phyloP scores from a whole-genome alignment of 2,329 filamentous ascomycete genomes.

The Mycosphaerella sp. region DNA sequence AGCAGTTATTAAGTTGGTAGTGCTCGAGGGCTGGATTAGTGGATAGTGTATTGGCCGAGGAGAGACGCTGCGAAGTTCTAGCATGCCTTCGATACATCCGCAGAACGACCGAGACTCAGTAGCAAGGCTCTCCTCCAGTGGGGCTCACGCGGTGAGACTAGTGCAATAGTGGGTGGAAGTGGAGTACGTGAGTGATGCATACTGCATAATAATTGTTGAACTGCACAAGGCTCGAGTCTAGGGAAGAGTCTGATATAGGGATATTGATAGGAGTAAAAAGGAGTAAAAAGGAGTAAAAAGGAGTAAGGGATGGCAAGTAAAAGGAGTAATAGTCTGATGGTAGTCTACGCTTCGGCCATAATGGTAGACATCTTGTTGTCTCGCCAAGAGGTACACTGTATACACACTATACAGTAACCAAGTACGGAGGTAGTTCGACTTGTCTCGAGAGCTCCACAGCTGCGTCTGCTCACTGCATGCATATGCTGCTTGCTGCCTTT shows the following conservation, averaged over 20 bases:
- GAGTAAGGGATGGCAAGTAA: not conserved
- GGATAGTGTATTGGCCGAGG: no score
- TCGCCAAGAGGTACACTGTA: not conserved
- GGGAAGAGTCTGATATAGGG: not conserved
- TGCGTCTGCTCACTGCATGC: not conserved
- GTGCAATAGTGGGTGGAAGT: no score
- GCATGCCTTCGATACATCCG: not conserved
- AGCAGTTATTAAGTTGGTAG: no score
- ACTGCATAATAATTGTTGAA: no score
- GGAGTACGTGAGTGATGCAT: no score
- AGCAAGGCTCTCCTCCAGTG: constrained; percentile 10
- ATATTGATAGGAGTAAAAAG: not conserved
- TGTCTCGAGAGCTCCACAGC: not conserved
- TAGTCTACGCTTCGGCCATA: no score
- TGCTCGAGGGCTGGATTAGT: no score
- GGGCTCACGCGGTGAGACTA: not conserved
- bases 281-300: not conserved
- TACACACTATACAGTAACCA: no score
- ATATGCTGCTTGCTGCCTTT: no score
- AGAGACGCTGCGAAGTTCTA: no score
- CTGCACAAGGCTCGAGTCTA: not conserved
- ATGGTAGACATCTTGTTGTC: not conserved
- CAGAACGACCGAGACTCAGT: constrained; percentile 7
- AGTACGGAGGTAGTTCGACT: not conserved
- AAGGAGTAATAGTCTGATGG: no score